phyloP scores from a whole-genome alignment of 2,329 filamentous ascomycete species.

The Cercospora beticola region DNA sequence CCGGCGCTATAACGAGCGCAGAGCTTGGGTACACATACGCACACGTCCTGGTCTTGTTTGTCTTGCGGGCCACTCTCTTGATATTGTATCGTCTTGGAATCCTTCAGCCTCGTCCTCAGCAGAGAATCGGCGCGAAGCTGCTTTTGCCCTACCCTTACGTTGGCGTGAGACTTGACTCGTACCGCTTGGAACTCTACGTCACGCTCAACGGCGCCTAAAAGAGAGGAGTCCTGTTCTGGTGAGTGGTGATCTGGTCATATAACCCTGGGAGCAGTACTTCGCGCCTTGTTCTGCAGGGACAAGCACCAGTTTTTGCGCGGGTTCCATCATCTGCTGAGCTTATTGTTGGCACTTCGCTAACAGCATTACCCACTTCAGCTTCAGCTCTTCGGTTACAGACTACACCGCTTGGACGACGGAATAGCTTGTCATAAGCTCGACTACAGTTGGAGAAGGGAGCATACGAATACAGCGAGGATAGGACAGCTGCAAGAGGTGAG shows the following conservation, averaged over 20 bases:
- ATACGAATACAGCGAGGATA: neutral
- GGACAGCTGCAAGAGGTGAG: neutral
- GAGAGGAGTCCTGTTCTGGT: neutral
- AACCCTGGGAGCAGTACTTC: neutral
- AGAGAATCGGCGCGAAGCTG: neutral
- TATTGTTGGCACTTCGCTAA: neutral
- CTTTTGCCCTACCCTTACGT: neutral
- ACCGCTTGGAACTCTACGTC: constrained; percentile 7
- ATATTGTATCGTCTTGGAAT: neutral
- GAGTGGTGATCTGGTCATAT: constrained; percentile 1
- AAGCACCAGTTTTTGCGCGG: neutral
- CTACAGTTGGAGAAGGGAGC: neutral
- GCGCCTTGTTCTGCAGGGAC: neutral
- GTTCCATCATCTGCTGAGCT: neutral
- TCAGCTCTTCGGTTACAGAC: neutral
- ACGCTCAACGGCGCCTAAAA: constrained; percentile 14
- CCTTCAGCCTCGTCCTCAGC: neutral
- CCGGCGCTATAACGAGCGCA: constrained; percentile 4
- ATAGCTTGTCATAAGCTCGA: neutral
- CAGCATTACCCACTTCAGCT: neutral
- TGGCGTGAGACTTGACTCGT: constrained; percentile 9
- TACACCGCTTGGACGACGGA: neutral
- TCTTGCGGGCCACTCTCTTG: neutral
- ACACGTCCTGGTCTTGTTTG: neutral
- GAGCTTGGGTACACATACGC: neutral